Evolutionary conservation across 148 eudicot genomes (phyloP), one percentile per base, ranked within the genome.

Genomic region (Vaccinium myrtillus): DNA sequence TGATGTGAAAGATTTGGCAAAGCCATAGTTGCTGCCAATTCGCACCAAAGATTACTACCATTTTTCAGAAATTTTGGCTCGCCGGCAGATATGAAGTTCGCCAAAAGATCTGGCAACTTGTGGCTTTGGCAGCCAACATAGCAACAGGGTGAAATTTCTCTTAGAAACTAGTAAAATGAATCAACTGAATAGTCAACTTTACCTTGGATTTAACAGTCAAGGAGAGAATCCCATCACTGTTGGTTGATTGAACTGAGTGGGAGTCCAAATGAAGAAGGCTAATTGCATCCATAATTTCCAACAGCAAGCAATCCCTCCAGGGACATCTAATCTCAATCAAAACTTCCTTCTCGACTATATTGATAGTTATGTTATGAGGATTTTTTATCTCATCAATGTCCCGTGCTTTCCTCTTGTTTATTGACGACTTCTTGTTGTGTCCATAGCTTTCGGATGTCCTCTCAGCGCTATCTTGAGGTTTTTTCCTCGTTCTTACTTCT

Each of bases 121-220:
- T 65, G 71, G 71, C 5, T 65, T 65, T 23, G 32, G 25, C 25
- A 65, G 71, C 32, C 71, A 65, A 65, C 25, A 23, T 65, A 65
- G 71, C 71, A 65, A 65, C 1, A 5, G 71, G 71, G 30, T 65
- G 14, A 30, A 65, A 30, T 65, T 69, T 16, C 8, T 58, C n/a
- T 69, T 19, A 51, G 10, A 61, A 76, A 61, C 14, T 1, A n/a
- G 2, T 13, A 49, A 46, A 30, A 19, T 30, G 21, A 25, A 12
- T 21, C 19, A 43, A 50, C 49, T 18, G 55, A 76, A 3, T 76
- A 36, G 6, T 3, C 19, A 75, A 18, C 18, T 67, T 51, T 82
- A 93, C 98, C 96, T 88, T 91, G 4, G 95, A 90, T 81, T 87
- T 89, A 48, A 93, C 79, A 13, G 88, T 90, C 71, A 95, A 48